phyloP scores from a whole-genome alignment of 306 rosid genomes.

The Cajanus cajan region DNA sequence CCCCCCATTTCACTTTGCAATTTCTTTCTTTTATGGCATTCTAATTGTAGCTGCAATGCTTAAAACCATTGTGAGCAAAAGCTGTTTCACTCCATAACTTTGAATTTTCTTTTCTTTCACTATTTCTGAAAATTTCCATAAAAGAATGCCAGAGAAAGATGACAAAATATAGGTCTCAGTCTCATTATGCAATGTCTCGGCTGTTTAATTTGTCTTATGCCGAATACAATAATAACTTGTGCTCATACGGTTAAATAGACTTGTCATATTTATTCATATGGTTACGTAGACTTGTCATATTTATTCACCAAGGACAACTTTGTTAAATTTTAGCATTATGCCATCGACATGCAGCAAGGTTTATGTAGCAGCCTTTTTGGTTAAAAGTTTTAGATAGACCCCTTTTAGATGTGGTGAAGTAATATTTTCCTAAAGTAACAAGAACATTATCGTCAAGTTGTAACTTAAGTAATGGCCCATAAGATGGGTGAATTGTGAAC shows the following conservation, averaged over 20 bases:
- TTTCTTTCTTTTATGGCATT: conserved; percentile 3
- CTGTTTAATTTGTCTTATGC: not conserved
- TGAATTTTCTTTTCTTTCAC: not conserved
- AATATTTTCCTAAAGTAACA: not conserved
- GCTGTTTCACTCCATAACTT: not conserved
- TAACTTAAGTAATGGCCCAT: not conserved
- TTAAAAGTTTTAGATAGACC: not conserved
- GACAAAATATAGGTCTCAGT: not conserved
- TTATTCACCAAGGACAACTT: not conserved
- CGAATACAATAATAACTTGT: not conserved
- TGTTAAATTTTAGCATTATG: not conserved
- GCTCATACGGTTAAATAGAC: not conserved
- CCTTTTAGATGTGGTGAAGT: not conserved
- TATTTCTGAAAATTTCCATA: not conserved
- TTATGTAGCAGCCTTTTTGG: not conserved
- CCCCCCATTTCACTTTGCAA: not conserved
- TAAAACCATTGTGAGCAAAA: not conserved
- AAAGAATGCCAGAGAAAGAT: not conserved
- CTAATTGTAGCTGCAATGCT: conserved; percentile 6
- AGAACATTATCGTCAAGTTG: not conserved
- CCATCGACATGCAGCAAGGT: not conserved
- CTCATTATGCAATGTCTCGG: conserved; percentile 1
- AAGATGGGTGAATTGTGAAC: not conserved
- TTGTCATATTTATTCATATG: not conserved
- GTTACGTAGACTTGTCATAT: not conserved